Evolutionary conservation across 306 rosid genomes (phyloP), one percentile per base, ranked within the genome.

Genomic region (Purshia tridentata): DNA sequence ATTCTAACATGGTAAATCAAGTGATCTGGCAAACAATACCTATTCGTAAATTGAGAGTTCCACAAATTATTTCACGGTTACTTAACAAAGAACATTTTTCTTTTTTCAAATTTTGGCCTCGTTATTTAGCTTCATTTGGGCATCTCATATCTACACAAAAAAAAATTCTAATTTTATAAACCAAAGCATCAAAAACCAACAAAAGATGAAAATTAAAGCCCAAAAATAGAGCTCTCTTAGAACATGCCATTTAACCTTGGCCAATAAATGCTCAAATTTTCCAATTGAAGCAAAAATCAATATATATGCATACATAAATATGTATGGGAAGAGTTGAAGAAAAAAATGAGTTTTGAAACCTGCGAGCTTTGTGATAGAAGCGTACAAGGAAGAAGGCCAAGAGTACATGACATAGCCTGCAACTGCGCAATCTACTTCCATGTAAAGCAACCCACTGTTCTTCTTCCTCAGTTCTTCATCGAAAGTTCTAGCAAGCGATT

Each of bases 281-380:
- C 6, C 46, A 14, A 35, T 4, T 60, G 12, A 60, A 9, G 42
- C 9, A 12, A 0, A 29, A 29, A 3, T 29, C 64, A 5, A 12
- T 22, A 1, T 22, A 11, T 0, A 56, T 6, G 9, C 12, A 18
- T 23, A 58, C 12, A 4, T 0, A 5, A 66, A 16, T 0, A 2
- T 23, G 23, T 29, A 46, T 6, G 41, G 46, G 3, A 12, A 40
- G 4, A 23, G 16, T 50, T 37, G 16, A 67, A 10, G 73, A 41
- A 58, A 69, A 6, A 35, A 56, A 72, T 3, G 70, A 70, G 67
- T 61, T 16, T 51, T 59, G 46, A 54, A 67, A 93, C 97, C 98
- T 90, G 97, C 97, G 39, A 93, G 96, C 82, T 93, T 91, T 59
- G 97, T 82, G 92, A 93, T 80, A 0, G 83, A 81, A 67, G 96